phyloP scores from a whole-genome alignment of 2,329 filamentous ascomycete genomes.

The Colletotrichum sp. region DNA sequence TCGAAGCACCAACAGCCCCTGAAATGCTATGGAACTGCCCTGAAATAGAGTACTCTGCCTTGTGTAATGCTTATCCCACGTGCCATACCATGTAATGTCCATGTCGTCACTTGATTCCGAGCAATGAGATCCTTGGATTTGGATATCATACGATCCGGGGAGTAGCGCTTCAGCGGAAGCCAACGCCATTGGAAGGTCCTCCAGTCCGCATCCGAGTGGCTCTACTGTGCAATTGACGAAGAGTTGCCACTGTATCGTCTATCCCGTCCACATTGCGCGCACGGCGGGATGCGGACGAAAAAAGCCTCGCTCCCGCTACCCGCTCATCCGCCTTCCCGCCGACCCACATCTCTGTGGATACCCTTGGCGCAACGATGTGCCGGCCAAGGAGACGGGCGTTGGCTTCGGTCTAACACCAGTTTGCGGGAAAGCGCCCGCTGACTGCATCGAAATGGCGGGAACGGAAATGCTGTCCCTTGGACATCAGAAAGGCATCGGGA shows the following conservation, averaged over 20 bases:
- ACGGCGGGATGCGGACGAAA: neutral
- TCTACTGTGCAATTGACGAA: neutral
- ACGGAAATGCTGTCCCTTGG: neutral
- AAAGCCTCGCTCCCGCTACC: neutral
- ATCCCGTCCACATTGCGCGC: neutral
- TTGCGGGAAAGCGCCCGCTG: neutral
- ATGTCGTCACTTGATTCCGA: neutral
- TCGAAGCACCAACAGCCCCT: neutral
- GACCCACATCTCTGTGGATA: neutral
- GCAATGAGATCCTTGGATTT: neutral
- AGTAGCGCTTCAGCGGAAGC: neutral
- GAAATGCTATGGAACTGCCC: neutral
- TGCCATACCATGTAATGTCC: neutral
- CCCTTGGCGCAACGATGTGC: neutral
- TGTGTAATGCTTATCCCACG: neutral
- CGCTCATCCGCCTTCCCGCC: neutral
- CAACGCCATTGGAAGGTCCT: neutral
- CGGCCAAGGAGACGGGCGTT: neutral
- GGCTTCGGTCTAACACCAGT: neutral
- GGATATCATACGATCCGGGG: neutral
- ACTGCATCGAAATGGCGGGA: neutral
- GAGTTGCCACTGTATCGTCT: neutral
- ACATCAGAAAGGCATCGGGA: neutral
- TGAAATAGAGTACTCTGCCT: neutral
- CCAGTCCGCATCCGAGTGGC: neutral